These are phyloP conservation scores for Fusarium sp. DNA, from an alignment of 2,329 filamentous ascomycete genomes.

Conservation along the genomic window DNA sequence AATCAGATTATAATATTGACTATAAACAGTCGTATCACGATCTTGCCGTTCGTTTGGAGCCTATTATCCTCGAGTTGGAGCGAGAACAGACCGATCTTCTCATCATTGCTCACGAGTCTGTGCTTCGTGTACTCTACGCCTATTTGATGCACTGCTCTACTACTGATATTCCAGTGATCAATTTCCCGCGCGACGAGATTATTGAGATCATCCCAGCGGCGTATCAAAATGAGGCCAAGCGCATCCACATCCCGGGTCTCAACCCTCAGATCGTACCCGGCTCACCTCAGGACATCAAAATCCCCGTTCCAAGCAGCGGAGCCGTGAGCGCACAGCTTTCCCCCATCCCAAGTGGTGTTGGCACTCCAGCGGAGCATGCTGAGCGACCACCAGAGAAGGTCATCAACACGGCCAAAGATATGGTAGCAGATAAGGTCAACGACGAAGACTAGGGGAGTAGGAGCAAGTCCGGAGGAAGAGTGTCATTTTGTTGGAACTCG, in stretches of 20 bases:
- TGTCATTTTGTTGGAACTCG: neutral
- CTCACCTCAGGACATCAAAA: slow-evolving; percentile 83
- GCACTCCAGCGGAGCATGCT: slow-evolving; percentile 57
- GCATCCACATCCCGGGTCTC: slow-evolving; percentile 82
- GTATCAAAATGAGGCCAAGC: slow-evolving; percentile 95
- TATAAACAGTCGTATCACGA: slow-evolving; percentile 88
- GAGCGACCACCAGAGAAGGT: slow-evolving; percentile 61
- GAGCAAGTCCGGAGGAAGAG: neutral
- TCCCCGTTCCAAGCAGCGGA: slow-evolving; percentile 70
- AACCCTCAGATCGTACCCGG: slow-evolving; percentile 76
- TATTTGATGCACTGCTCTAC: slow-evolving; percentile 99
- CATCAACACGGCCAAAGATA: slow-evolving; percentile 61
- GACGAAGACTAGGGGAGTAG: slow-evolving; percentile 59
- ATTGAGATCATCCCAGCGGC: slow-evolving; percentile 98
- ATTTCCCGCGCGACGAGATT: slow-evolving; percentile 96
- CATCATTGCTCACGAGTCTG: slow-evolving; percentile 97
- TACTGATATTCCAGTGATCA: slow-evolving; percentile 89
- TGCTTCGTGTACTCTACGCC: slow-evolving; percentile 95
- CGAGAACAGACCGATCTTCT: slow-evolving; percentile 97
- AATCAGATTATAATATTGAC: slow-evolving; percentile 6
- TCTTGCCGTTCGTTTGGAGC: slow-evolving; percentile 95
- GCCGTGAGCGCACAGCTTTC: slow-evolving; percentile 54
- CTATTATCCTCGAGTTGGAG: slow-evolving; percentile 96
- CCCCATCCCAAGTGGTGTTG: slow-evolving; percentile 60
- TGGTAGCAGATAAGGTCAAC: slow-evolving; percentile 63